A percentile compares a stretch with the other conserved stretches of the same genome.
phyloP scores from a whole-genome alignment of 2,329 filamentous ascomycete genomes.

The Ophiognomonia clavigignenti-juglandacearum region DNA sequence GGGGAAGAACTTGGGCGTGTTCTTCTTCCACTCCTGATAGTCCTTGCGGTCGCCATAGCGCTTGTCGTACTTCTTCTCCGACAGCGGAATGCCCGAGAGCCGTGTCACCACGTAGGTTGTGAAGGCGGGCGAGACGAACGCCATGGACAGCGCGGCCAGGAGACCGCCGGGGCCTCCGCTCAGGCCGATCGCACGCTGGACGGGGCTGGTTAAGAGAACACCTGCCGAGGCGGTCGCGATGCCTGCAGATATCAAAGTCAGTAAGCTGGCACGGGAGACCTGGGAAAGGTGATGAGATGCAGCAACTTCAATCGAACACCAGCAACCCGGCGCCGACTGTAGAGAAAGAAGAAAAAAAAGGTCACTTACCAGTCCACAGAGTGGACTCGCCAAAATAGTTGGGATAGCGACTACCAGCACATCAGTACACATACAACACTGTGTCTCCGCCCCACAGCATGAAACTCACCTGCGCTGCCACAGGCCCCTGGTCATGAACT shows the following conservation, averaged over 20 bases:
- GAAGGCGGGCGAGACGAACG: slow-evolving; percentile 52
- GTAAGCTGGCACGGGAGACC: too few relatives aligned
- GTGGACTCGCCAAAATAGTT: slow-evolving; percentile 71
- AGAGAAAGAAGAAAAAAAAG: too few relatives aligned
- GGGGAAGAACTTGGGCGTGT: slow-evolving; percentile 60
- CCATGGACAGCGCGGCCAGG: slow-evolving; percentile 34
- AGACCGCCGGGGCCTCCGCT: slow-evolving; percentile 32
- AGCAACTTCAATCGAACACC: too few relatives aligned
- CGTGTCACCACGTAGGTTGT: slow-evolving; percentile 58
- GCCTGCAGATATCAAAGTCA: too few relatives aligned
- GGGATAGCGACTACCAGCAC: slow-evolving; percentile 46
- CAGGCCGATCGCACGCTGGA: slow-evolving; percentile 53
- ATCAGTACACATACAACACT: background rate
- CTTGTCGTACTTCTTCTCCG: slow-evolving; percentile 65
- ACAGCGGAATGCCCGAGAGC: slow-evolving; percentile 60
- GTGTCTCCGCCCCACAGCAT: too few relatives aligned
- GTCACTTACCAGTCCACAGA: slow-evolving; percentile 65
- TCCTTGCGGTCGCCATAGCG: slow-evolving; percentile 58
- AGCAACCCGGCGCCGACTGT: too few relatives aligned
- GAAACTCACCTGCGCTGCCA: slow-evolving; percentile 48
- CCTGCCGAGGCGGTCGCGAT: slow-evolving; percentile 57
- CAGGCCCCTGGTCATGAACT: slow-evolving; percentile 59
- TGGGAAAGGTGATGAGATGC: too few relatives aligned
- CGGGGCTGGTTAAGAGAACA: slow-evolving; percentile 47
- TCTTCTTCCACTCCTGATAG: slow-evolving; percentile 63